Evolutionary conservation across 2,329 filamentous ascomycete species (phyloP).

Genomic region (Penicillium sumatraense): DNA sequence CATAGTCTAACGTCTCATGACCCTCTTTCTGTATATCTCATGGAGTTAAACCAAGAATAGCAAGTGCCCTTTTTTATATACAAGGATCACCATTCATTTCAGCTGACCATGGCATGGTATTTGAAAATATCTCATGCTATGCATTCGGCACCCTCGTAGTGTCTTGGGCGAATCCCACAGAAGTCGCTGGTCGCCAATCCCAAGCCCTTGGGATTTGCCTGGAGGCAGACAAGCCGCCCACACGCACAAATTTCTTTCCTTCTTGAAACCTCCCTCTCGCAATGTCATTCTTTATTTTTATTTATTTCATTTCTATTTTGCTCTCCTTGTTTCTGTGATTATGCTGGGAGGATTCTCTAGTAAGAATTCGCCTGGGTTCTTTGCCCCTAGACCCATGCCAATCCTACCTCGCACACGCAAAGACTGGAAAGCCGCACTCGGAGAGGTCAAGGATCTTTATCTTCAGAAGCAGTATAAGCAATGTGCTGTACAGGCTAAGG

Average conservation of each 20-base stretch:
- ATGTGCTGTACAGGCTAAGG: constrained; percentile 39
- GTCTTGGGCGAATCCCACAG: too few relatives aligned
- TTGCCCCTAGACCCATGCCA: constrained; percentile 21
- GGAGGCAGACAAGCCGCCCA: not conserved
- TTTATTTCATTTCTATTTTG: too few relatives aligned
- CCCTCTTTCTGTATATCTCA: not conserved
- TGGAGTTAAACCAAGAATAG: not conserved
- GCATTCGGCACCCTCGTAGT: too few relatives aligned
- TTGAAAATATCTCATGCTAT: too few relatives aligned
- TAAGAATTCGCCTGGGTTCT: constrained; percentile 23
- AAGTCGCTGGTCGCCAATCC: too few relatives aligned
- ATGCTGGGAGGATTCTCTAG: constrained; percentile 23
- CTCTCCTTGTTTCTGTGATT: too few relatives aligned
- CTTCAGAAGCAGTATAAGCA: constrained; percentile 46
- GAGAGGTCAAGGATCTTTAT: constrained; percentile 42
- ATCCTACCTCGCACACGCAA: constrained; percentile 22
- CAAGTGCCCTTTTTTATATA: not conserved
- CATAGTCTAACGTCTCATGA: constrained; percentile 4
- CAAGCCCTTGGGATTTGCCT: too few relatives aligned
- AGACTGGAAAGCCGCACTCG: constrained; percentile 41
- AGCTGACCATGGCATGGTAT: too few relatives aligned
- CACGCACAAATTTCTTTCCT: not conserved
- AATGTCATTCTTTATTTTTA: not conserved
- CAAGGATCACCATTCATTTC: too few relatives aligned
- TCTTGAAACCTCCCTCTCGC: too few relatives aligned